Evolutionary conservation across 805 yeast species (phyloP).

Genomic region (Pichia scutulata): DNA sequence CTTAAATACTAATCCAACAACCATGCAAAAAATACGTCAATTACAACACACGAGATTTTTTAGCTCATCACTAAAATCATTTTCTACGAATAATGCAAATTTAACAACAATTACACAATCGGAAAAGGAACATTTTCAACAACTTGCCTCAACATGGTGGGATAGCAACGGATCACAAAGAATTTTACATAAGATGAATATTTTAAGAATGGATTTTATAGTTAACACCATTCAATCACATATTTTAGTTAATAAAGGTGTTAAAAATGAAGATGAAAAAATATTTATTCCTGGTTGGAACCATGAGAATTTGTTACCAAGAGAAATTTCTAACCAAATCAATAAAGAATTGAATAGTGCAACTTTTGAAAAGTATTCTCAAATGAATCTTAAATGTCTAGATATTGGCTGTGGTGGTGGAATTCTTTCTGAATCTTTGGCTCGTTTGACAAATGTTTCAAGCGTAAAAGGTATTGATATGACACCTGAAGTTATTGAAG

Average conservation of each 20-base stretch:
- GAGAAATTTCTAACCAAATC: conserved; percentile 40
- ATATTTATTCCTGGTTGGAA: conserved; percentile 76
- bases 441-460: conserved; percentile 57
- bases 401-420: conserved; percentile 99
- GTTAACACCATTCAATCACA: conserved; percentile 46
- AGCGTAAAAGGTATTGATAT: conserved; percentile 78
- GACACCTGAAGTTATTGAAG: conserved; percentile 71
- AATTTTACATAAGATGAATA: conserved; percentile 89
- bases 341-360: conserved; percentile 41
- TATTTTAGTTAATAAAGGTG: conserved; percentile 36
- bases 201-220: conserved; percentile 81
- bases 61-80: background rate
- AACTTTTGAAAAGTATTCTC: conserved; percentile 30
- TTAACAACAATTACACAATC: conserved; percentile 40
- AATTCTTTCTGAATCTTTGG: conserved; percentile 76
- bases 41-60: background rate
- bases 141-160: conserved; percentile 97
- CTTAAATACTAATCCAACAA: background rate
- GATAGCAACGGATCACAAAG: conserved; percentile 89
- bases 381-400: conserved; percentile 44
- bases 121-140: conserved; percentile 76
- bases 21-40: background rate
- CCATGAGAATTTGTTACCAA: conserved; percentile 53
- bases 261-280: conserved; percentile 31
- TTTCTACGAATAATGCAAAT: background rate